Evolutionary conservation across 2,329 filamentous ascomycete species (phyloP).

Genomic region (Neoarthrinium moseri): DNA sequence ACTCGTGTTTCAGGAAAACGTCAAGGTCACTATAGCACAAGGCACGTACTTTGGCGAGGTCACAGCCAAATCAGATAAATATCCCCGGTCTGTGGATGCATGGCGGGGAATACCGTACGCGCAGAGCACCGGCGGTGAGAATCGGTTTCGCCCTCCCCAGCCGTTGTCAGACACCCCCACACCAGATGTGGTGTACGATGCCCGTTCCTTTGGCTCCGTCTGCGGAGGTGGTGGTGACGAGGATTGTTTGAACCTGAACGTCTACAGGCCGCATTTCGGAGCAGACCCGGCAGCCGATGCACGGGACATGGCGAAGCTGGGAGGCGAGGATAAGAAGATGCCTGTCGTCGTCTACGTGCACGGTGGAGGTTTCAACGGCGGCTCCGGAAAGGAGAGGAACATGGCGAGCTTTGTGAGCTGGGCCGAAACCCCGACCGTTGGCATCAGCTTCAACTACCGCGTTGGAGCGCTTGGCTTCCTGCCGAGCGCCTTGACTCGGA

Average conservation of each 20-base stretch:
- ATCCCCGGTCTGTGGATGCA: slow-evolving; percentile 42
- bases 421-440: slow-evolving; percentile 51
- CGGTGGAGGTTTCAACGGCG: slow-evolving; percentile 61
- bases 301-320: slow-evolving; percentile 22
- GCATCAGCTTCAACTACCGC: slow-evolving; percentile 61
- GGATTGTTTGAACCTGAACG: slow-evolving; percentile 52
- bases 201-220: slow-evolving; percentile 31
- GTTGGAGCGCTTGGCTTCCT: slow-evolving; percentile 70
- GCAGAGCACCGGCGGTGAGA: slow-evolving; percentile 35
- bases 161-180: slow-evolving; percentile 23
- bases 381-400: slow-evolving; percentile 53
- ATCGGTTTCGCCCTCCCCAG: slow-evolving; percentile 44
- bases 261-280: slow-evolving; percentile 41
- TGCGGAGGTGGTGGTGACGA: slow-evolving; percentile 42
- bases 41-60: slow-evolving; percentile 39
- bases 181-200: slow-evolving; percentile 30
- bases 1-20: not conserved
- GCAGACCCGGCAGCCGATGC: slow-evolving; percentile 19
- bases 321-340: slow-evolving; percentile 25
- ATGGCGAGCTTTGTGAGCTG: slow-evolving; percentile 62
- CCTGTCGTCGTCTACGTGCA: slow-evolving; percentile 62
- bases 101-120: slow-evolving; percentile 52
- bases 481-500: slow-evolving; percentile 50
- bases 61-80: slow-evolving; percentile 22
- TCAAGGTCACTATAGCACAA: slow-evolving; percentile 22